Evolutionary conservation across 306 rosid genomes (phyloP), one percentile per base, ranked within the genome.

Genomic region (Albizia julibrissin): DNA sequence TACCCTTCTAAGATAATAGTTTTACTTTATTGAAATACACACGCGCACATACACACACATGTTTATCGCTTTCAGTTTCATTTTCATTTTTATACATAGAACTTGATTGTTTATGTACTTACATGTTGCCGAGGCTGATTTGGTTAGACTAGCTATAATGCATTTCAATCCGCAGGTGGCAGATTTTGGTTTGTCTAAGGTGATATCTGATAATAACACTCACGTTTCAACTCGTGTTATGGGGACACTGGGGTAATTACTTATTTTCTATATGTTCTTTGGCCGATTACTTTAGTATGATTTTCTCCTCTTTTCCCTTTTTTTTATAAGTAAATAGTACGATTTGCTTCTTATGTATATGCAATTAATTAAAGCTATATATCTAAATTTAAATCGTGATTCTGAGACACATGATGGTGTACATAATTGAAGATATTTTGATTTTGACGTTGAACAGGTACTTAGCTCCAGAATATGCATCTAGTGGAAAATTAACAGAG

Each of bases 111-210:
- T 68, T 81, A n/a, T n/a, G 50, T 67, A 3, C 40, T 8, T 37
- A 37, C 0, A 47, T 47, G 52, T 47, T 62, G 33, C 19, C 52
- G 21, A 73, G 50, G 85, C 74, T 77, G 72, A 72, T 72, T 26
- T 54, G 46, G 77, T 37, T 29, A 44, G 26, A 37, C 14, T 3
- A 74, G 29, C 34, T 27, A 26, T 40, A 64, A 56, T 46, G 65
- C 74, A 84, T 71, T 69, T 75, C 22, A 18, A 78, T 50, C 29
- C 11, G 65, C 50, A 94, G 98, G 98, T 94, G 83, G 98, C 97
- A 43, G 98, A 94, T 89, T 94, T 93, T 76, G 98, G 98, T 81
- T 83, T 94, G 88, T 97, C 98, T 58, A 94, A 94, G 87, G 74
- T 91, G 40, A 89, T 97, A 34, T 74, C 89, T 4, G 98, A 94